Evolutionary conservation across 2,329 filamentous ascomycete genomes (phyloP), one percentile per base, ranked within the genome.

Genomic region (Stenocarpella maydis): DNA sequence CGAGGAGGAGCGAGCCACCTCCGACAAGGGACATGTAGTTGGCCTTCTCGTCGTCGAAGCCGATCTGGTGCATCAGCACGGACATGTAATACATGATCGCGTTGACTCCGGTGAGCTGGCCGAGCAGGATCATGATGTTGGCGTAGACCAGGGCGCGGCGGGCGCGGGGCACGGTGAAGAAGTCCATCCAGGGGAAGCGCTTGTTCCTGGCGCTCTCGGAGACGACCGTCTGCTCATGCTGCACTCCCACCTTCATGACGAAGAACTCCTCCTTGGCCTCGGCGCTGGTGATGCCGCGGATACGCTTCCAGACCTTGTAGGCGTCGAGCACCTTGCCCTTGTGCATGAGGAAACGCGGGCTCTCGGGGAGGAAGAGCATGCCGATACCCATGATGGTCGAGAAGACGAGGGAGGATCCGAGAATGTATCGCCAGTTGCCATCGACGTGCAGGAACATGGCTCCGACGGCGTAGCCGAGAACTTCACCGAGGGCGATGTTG

Each of bases 21-120:
- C 91, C 91, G 17, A 93, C 90, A 0, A 92, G 84, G 0, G 90
- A 92, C 91, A 93, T 93, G 83, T 92, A 93, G 70, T 90, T 91
- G 19, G 88, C 80, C 61, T 90, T 78, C 69, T 87, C 84, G 9
- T 85, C 79, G 74, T 89, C 78, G 78, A 93, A 93, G 15, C 90
- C 90, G 52, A 93, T 89, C 74, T 90, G 86, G 61, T 80, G 80
- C 89, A 93, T 92, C 8, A 93, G 80, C 0, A 88, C 84, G 0
- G 83, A 85, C 90, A 93, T 91, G 80, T 92, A 92, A 79, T 93
- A 93, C 85, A 91, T 87, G 67, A 91, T 88, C 0, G 88, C 88
- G 71, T 91, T 91, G 60, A 92, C 88, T 66, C 91, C 91, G 0
- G 90, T 93, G 45, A 92, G 84, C 74, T 93, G 91, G 0, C 91